Evolutionary conservation across 257 asterid species (phyloP).

Genomic region (Scutellaria barbata): DNA sequence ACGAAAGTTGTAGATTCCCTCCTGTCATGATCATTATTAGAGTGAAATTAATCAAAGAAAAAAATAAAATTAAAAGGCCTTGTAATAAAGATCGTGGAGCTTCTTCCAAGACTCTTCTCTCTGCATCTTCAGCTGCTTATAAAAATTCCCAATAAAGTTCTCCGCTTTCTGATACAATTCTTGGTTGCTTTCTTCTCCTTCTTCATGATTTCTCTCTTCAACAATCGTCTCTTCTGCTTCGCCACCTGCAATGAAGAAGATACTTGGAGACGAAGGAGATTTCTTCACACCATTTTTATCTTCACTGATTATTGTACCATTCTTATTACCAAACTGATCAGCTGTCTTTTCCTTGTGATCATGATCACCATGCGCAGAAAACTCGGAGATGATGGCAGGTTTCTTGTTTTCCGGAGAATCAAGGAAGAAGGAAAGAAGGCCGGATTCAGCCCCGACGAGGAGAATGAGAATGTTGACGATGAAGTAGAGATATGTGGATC

Average conservation of each 20-base stretch:
- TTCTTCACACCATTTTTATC: constrained; percentile 29
- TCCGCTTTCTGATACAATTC: constrained; percentile 68
- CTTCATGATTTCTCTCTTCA: background rate
- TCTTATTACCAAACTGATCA: no score
- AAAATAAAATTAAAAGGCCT: constrained; percentile 32
- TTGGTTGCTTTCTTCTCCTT: constrained; percentile 34
- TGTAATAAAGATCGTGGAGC: constrained; percentile 42
- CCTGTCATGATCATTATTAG: no score
- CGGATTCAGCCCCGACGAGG: constrained; percentile 62
- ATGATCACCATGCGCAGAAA: background rate
- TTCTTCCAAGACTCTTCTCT: constrained; percentile 65
- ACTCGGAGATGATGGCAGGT: background rate
- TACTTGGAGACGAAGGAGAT: constrained; percentile 46
- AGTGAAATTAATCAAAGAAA: no score
- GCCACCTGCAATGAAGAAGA: constrained; percentile 47
- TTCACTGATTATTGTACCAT: no score
- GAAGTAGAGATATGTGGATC: constrained; percentile 56
- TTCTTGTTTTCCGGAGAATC: constrained; percentile 29
- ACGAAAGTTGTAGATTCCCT: no score
- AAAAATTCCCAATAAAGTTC: constrained; percentile 68
- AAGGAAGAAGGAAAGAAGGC: constrained; percentile 54
- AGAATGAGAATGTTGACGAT: constrained; percentile 59
- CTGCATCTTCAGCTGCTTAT: constrained; percentile 71
- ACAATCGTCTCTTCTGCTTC: constrained; percentile 23
- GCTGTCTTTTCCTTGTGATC: background rate